Conservation (phyloP, 176 grass and related monocot species). For the Ampelocalamus luodianensis region DNA sequence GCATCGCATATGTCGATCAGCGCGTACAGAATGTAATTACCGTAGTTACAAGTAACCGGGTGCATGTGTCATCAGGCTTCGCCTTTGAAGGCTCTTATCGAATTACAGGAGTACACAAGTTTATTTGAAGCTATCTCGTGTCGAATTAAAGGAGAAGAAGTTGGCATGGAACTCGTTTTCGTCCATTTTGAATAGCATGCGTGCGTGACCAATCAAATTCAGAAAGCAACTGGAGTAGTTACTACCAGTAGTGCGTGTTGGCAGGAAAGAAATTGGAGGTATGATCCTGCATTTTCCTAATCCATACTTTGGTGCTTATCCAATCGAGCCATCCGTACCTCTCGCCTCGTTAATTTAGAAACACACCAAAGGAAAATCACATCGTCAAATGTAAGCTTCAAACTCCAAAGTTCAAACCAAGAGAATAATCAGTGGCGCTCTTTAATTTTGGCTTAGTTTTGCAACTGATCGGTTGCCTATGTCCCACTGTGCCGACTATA, state of each 20-base stretch:
- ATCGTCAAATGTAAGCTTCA: neutral
- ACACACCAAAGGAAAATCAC: neutral
- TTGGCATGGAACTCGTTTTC: neutral
- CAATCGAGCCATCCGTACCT: neutral
- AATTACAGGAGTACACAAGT: neutral
- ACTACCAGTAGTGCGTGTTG: neutral
- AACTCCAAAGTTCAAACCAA: neutral
- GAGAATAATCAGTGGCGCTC: neutral
- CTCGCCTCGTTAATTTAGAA: neutral
- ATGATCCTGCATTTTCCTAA: neutral
- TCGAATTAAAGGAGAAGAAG: neutral
- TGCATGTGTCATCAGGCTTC: neutral
- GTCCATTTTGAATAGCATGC: neutral
- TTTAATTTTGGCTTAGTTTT: neutral
- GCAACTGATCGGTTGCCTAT: neutral
- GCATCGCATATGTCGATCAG: neutral
- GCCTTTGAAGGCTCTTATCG: neutral
- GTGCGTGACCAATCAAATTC: too few relatives aligned
- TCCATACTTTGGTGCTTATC: neutral
- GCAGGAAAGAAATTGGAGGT: neutral
- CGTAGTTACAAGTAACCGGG: neutral
- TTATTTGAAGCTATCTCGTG: neutral
- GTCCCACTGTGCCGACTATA: neutral
- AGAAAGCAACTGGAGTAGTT: too few relatives aligned
- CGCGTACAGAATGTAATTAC: neutral